Base-by-base conservation (phyloP, 257 asterid genomes). In the Datura wrightii region DNA sequence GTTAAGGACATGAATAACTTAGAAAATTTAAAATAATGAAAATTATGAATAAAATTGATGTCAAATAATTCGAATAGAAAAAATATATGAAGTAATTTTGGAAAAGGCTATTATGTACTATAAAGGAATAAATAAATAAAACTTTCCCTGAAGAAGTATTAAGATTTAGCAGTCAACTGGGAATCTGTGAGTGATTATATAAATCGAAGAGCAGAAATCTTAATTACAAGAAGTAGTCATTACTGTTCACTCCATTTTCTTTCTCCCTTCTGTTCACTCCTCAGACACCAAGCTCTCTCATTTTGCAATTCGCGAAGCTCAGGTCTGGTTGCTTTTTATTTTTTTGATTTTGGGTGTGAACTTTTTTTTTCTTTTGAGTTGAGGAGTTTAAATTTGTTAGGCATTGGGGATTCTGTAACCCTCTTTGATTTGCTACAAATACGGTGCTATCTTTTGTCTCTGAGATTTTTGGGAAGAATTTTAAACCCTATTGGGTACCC, bases 401-500 rank as follows among this genome's bases (percentile, higher is more conserved):
- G 56, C 39, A 72, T 72, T 72, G 11, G 58, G 37, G 39, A 1
- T 72, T 72, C 58, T 72, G n/a, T 72, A 72, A 72, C 55, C 41
- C 34, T 19, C 4, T 44, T 48, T 72, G 80, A 72, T 72, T 72
- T 72, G 81, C 24, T 74, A 3, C 19, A 74, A 36, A 74, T 74
- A 16, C 48, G 11, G 60, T 74, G 13, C 6, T 48, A 19, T 74
- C 8, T 16, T 16, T 69, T 41, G 79, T 8, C 1, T 69, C 41
- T 48, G 44, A 48, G 13, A 74, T 24, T 46, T 48, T 48, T 74
- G 58, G 19, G 39, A 74, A 74, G 81, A 74, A 48, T 74, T 74
- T 11, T 74, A 74, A 24, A 74, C 81, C 81, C 81, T 48, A 46
- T 46, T 74, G 58, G 18, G 80, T 72, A 72, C 56, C 16, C 80